These are phyloP conservation scores for Acanthamoeba lenticulata DNA, from an alignment of 208 protist species.

Conservation along the genomic window DNA sequence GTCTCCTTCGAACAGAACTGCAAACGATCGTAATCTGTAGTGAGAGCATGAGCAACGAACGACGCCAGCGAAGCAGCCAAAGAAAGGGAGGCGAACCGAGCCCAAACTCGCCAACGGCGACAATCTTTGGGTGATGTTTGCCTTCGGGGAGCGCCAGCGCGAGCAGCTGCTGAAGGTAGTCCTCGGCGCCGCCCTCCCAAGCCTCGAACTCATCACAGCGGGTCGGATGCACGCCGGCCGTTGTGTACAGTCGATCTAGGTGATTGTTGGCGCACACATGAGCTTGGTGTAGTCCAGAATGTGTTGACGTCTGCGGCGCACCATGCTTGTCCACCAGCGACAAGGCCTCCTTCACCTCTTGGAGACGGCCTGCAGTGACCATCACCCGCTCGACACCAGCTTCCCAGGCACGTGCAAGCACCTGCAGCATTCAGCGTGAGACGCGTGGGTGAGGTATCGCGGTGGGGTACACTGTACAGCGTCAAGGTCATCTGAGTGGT, in stretches of 20 bases:
- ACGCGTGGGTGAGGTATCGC: not conserved
- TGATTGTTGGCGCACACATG: not conserved
- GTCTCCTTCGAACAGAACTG: constrained; percentile 92
- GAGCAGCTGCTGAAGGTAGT: constrained; percentile 63
- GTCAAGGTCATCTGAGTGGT: not conserved
- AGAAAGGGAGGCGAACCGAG: not conserved
- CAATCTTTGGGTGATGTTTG: constrained; percentile 60
- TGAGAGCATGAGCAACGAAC: not conserved
- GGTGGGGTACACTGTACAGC: not conserved
- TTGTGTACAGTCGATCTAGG: constrained; percentile 76
- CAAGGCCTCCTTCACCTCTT: constrained; percentile 85
- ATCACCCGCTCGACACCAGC: constrained; percentile 88
- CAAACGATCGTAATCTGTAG: constrained; percentile 93
- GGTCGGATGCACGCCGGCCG: constrained; percentile 92
- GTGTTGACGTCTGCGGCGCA: not conserved
- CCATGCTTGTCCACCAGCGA: constrained; percentile 80
- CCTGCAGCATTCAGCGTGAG: not conserved
- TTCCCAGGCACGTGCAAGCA: not conserved
- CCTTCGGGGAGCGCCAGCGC: not conserved
- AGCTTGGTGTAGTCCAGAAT: not conserved
- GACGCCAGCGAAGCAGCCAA: not conserved
- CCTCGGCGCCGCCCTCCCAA: not conserved
- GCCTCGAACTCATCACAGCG: constrained; percentile 87
- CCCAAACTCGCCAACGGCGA: constrained; percentile 78
- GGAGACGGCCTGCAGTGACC: constrained; percentile 86